A percentile compares a stretch with the other conserved stretches of the same genome.
phyloP scores from a whole-genome alignment of 148 eudicot species.

The Vaccinium myrtillus region DNA sequence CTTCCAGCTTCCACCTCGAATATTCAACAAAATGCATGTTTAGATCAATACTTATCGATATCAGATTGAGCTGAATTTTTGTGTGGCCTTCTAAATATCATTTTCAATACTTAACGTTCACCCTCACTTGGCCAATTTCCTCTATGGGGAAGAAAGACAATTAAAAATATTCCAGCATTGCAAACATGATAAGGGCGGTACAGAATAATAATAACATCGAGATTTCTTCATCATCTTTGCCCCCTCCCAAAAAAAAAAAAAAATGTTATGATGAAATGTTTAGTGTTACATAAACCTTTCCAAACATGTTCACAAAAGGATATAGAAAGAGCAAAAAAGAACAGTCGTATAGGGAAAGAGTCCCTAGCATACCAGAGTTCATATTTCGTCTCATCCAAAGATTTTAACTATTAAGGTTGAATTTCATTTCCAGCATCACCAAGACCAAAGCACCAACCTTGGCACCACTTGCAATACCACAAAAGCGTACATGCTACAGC shows the following conservation, averaged over 20 bases:
- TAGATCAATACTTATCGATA: no score
- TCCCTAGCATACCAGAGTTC: neutral
- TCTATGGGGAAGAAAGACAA: no score
- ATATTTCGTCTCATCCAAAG: neutral
- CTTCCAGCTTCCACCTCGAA: no score
- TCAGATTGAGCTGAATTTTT: no score
- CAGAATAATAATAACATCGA: neutral
- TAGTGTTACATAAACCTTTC: neutral
- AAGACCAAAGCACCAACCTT: neutral
- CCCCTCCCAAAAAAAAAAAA: neutral
- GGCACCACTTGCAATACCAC: neutral
- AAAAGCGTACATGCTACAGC: neutral
- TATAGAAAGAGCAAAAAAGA: neutral
- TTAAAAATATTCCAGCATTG: neutral
- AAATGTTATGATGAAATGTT: neutral
- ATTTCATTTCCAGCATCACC: neutral
- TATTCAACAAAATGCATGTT: no score
- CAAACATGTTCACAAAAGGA: neutral
- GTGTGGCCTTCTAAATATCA: no score
- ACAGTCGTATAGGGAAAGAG: neutral
- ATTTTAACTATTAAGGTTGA: neutral
- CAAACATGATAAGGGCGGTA: neutral
- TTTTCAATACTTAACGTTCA: no score
- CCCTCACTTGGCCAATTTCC: no score
- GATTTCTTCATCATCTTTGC: conserved; percentile 5